Base-by-base conservation (phyloP, 257 asterid species). In the Leonotis leonurus region DNA sequence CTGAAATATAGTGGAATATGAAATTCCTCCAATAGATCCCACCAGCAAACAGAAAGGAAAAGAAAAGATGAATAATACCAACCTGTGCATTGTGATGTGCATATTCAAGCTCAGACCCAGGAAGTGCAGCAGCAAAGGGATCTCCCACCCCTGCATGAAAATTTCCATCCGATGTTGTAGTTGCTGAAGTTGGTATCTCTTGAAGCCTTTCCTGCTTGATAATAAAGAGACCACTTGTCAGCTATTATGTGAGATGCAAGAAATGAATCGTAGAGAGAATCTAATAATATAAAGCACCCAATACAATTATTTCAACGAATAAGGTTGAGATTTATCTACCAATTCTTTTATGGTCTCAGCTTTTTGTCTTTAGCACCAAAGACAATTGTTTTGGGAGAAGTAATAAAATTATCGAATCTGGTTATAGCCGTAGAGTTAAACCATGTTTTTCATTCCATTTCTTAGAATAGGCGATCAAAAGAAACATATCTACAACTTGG, bases 131-230 rank as follows among this genome's bases (percentile, higher is more conserved):
- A 9, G 84, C 75, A 55, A 89, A 72, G 33, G 96, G 95, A 67
- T 82, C 92, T 70, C 74, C 83, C 56, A 60, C 46, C n/a, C 94
- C 94, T 33, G 63, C 56, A 74, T 64, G 77, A 54, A 78, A 74
- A 71, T 72, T 81, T 29, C 90, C 94, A 80, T 84, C 88, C 40
- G 89, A 65, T 62, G 80, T 33, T 57, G 89, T 80, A 62, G 75
- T 74, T 12, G 88, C 65, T 70, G 92, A 78, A 32, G 86, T 76
- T 25, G 99, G 99, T 72, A 89, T 93, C 86, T 93, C 99, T 66
- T 85, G 78, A 70, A 93, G 89, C 73, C 94, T 75, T 52, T 85
- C 97, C 97, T 93, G 85, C 56, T 81, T 67, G 54, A 62, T 54
- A 16, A 78, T 54, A 61, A 68, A 51, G 39, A 51, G 67, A 69